Percentiles rank a stretch among this genome's conserved stretches.
These are phyloP conservation scores for Taxillus chinensis DNA, from an alignment of 164 flowering plant genomes.

Conservation along the genomic window DNA sequence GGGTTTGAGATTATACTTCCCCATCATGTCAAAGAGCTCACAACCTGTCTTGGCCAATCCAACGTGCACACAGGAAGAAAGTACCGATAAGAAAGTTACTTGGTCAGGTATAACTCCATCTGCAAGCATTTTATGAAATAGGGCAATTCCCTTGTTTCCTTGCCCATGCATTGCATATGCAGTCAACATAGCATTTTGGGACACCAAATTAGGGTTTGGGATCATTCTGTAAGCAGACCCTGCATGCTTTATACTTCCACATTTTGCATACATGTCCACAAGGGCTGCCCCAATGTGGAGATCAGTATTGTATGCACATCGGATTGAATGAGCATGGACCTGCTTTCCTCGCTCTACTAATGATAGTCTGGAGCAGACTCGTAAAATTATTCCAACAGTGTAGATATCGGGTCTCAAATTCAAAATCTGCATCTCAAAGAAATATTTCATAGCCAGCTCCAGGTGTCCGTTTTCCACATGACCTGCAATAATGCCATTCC, in stretches of 20 bases:
- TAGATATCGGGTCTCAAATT: constrained; percentile 44
- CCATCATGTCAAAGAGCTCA: constrained; percentile 44
- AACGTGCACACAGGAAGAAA: constrained; percentile 57
- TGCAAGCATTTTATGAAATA: constrained; percentile 37
- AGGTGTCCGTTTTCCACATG: constrained; percentile 34
- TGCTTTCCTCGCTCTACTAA: constrained; percentile 55
- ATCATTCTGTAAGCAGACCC: constrained; percentile 27
- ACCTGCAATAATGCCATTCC: constrained; percentile 68
- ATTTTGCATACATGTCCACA: constrained; percentile 75
- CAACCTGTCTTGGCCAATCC: constrained; percentile 39
- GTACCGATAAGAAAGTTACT: constrained; percentile 57
- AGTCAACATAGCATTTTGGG: constrained; percentile 59
- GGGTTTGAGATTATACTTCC: constrained; percentile 23
- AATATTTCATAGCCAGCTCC: constrained; percentile 39
- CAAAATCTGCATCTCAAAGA: constrained; percentile 36
- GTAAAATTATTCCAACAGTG: constrained; percentile 43
- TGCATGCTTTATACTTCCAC: constrained; percentile 43
- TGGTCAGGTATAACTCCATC: constrained; percentile 42
- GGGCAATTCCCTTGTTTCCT: constrained; percentile 50
- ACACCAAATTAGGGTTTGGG: constrained; percentile 37
- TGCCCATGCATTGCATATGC: constrained; percentile 66
- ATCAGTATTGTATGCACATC: constrained; percentile 37
- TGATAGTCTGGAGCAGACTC: constrained; percentile 48
- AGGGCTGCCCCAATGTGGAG: constrained; percentile 50
- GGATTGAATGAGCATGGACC: constrained; percentile 53